Base-by-base conservation (phyloP, 305 asterid genomes). In the Fraxinus baroniana region DNA sequence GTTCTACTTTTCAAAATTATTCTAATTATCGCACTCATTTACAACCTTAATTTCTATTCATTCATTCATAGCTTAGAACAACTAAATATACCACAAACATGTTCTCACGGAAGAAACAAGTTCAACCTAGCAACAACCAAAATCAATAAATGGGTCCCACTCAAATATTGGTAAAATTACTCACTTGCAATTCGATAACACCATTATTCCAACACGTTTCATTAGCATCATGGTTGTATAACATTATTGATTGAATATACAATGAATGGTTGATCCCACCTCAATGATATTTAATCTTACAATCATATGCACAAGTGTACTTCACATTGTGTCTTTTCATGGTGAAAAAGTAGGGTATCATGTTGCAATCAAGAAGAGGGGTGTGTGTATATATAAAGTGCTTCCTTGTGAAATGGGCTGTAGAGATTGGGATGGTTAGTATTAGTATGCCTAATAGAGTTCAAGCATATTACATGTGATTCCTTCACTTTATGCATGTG, bases 221-320 rank as follows among this genome's bases (percentile, higher is more conserved):
- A 46, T 13, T 2, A 2, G 57, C 57, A 46, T 46, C 57, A 46
- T 46, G 57, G 15, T 46, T 13, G 57, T 46, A 46, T n/a, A 46
- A 46, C n/a, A 13, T 46, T 46, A 41, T 9, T 9, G 15, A 41
- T 46, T 12, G n/a, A 46, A 46, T 46, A 46, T 13, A 46, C 57
- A 10, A 46, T 46, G n/a, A 46, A 44, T 44, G 55, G 3, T 46
- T 46, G 18, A 46, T 46, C 57, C 57, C n/a, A 46, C 57, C n/a
- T 46, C 57, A 46, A 12, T 46, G 6, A 37, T 37, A 30, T 30
- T 30, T 30, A 41, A 78, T 85, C 82, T 12, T 78, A 73, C 80
- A 39, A 44, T 78, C 74, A 72, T 79, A 72, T 62, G 84, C n/a
- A 46, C 57, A 79, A 73, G 68, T 79, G 83, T 37, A 37, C 41